Evolutionary conservation across 129 eudicot genomes (phyloP), one percentile per base, ranked within the genome.

Genomic region (Scalesia atractyloides): DNA sequence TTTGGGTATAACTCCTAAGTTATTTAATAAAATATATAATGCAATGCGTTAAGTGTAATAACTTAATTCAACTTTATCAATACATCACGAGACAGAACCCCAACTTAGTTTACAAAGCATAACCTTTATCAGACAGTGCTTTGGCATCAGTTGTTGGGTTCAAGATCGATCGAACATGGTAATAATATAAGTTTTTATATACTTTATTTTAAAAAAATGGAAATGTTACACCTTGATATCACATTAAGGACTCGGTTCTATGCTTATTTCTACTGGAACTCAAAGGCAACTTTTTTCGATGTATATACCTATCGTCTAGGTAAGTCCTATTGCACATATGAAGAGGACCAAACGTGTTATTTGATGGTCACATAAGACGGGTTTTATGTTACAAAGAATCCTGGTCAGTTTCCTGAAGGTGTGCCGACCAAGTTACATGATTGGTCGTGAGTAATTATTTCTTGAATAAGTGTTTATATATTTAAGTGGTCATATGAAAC

Each of bases 191-290:
- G n/a, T n/a, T n/a, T n/a, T n/a, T n/a, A n/a, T n/a, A n/a, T n/a
- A n/a, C n/a, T n/a, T n/a, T n/a, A n/a, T n/a, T n/a, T n/a, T n/a
- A n/a, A n/a, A n/a, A n/a, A n/a, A n/a, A n/a, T n/a, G n/a, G n/a
- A n/a, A n/a, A n/a, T n/a, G n/a, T n/a, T n/a, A n/a, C n/a, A n/a
- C n/a, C n/a, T n/a, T n/a, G n/a, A 37, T 8, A n/a, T 52, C 49
- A 3, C 5, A 4, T 18, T 16, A 34, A 34, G 7, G 3, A 69
- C 74, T 6, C 49, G 48, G 64, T 69, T 51, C 12, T 69, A 69
- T 17, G 64, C 74, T 41, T 64, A 69, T 69, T 69, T 69, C 18
- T 69, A 69, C 7, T 36, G 64, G 64, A 69, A 69, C 18, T 69
- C 74, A 9, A 69, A 1, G 63, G 34, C 33, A 0, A 51, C 51